Base-by-base conservation (phyloP, 768 basidiomycete genomes). In the Clavaria fumosa region DNA sequence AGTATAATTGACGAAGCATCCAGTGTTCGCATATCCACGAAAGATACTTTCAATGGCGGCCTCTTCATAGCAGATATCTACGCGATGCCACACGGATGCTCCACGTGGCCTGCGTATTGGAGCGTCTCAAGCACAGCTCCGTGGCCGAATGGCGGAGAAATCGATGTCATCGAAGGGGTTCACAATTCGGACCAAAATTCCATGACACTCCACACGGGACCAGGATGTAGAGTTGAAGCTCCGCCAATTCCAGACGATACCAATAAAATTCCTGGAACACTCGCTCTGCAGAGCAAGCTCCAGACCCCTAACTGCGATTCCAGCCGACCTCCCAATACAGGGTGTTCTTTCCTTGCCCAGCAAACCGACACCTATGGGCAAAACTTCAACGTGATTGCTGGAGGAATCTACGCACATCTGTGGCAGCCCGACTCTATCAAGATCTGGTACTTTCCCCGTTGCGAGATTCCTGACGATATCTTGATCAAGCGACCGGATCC, bases 61-160 rank as follows among this genome's bases (percentile, higher is more conserved):
- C 60, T 85, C 7, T 81, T 85, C 59, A 73, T 85, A 45, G 66
- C 81, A 12, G 82, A 84, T 47, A 69, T 82, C 39, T 64, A 50
- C 35, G 58, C 68, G 2, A 79, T 81, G 76, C 81, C 81, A 6
- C 64, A 70, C 37, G 82, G 82, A 0, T 81, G 77, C 49, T 63
- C 68, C 37, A 66, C 75, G 56, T 58, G 79, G 78, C 55, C 78
- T 3, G 66, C 67, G 17, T 70, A 57, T 34, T 70, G 66, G 64
- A 58, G 64, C 3, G 58, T 62, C 31, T 71, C 72, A 5, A n/a
- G n/a, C n/a, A n/a, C n/a, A n/a, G 59, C 65, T 2, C 48, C 63
- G 31, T 76, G 73, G 74, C 72, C 72, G 3, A 12, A 23, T 17
- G 54, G 43, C 18, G 74, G 72, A 4, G 41, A 42, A 33, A 34